These are phyloP conservation scores for Lepidium aucheri DNA, from an alignment of 345 rosid species.

Conservation along the genomic window DNA sequence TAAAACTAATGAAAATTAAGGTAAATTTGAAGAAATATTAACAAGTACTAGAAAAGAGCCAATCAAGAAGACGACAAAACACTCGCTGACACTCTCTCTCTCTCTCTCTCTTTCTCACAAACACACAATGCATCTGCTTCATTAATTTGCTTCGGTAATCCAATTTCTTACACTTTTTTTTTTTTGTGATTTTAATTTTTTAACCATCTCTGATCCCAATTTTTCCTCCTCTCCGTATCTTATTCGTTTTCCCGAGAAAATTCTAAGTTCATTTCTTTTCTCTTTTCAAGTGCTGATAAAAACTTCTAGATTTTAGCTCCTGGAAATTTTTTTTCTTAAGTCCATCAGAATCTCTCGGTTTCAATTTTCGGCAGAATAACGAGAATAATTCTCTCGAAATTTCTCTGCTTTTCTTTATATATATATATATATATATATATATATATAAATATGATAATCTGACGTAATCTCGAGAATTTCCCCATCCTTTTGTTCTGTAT, in stretches of 20 bases:
- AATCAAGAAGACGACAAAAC: conserved; percentile 2
- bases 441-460: neutral
- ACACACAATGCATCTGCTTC: conserved; percentile 16
- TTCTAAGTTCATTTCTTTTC: neutral
- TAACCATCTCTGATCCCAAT: conserved; percentile 1
- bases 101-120: too few species aligned
- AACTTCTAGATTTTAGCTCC: neutral
- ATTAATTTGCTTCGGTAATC: conserved; percentile 1
- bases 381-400: neutral
- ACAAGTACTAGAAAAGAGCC: neutral
- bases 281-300: neutral
- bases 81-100: neutral
- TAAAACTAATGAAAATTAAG: neutral
- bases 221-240: neutral
- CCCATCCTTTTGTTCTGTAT: neutral
- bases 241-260: conserved; percentile 9
- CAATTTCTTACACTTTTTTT: neutral
- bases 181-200: neutral
- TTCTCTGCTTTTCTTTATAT: neutral
- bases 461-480: conserved; percentile 6
- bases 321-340: neutral
- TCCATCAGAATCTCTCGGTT: conserved; percentile 15
- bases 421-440: neutral
- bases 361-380: conserved; percentile 7
- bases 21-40: neutral